Base-by-base conservation (phyloP, 495 filamentous ascomycete genomes). In the Talaromyces stipitatus region DNA sequence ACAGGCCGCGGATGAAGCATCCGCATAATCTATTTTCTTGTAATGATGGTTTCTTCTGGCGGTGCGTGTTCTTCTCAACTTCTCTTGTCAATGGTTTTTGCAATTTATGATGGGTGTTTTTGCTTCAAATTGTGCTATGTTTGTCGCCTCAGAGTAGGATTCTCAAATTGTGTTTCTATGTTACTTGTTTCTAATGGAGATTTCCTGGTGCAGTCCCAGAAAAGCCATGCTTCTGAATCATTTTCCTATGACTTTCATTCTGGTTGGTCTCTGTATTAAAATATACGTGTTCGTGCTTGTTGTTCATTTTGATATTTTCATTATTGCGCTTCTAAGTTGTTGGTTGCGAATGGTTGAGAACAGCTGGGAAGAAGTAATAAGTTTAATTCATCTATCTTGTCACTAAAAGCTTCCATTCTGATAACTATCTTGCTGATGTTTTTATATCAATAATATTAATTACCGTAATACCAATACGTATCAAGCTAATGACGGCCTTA, bases 1-100 rank as follows among this genome's bases (percentile, higher is more conserved):
- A 18, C 55, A 60, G 33, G 45, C 48, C 7, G 48, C 45, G 23
- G 41, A 56, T 24, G 69, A 69, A 9, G 14, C 48, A 20, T 51
- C 48, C 26, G n/a, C 48, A 12, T 51, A 26, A 51, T 30, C 30
- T n/a, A 24, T n/a, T 18, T 14, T 48, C 24, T 9, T 24, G 14
- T 48, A 24, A 12, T 23, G 45, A 16, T 16, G 18, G n/a, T 41
- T 38, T 41, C 45, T 48, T 26, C 45, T 48, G 22, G 45, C 24
- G 45, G 22, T 26, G 4, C 9, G 18, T 48, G 20, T 18, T 26
- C 12, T 33, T 12, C 24, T 26, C 20, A 23, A 48, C 10, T 48
- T 48, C 5, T 18, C 14, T 48, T 26, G 20, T 23, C 20, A 10
- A 26, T 48, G 45, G 10, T 48, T 14, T 10, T n/a, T 26, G 45